Conservation (phyloP, 2,329 filamentous ascomycete species). For the Beauveria scarabaeidicola region DNA sequence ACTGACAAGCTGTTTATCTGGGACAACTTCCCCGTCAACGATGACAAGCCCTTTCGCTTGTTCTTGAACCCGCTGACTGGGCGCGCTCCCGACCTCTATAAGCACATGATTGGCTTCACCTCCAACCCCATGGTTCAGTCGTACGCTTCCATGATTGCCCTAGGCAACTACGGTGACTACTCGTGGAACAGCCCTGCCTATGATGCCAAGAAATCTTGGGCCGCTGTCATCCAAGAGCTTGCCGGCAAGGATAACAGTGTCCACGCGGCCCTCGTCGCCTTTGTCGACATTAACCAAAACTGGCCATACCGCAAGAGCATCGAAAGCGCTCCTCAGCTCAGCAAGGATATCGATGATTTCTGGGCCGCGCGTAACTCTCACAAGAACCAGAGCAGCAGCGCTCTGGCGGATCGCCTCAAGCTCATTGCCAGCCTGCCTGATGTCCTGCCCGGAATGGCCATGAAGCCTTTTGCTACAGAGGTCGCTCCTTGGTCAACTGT, state of each 20-base stretch:
- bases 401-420: conserved; percentile 5
- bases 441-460: conserved; percentile 11
- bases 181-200: conserved; percentile 12
- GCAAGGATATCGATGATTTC: conserved; percentile 12
- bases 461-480: conserved; percentile 11
- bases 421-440: conserved; percentile 6
- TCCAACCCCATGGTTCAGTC: conserved; percentile 15
- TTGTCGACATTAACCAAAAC: conserved; percentile 13
- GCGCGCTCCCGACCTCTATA: conserved; percentile 11
- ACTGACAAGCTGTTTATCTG: conserved; percentile 15
- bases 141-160: conserved; percentile 13
- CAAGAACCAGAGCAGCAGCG: background rate
- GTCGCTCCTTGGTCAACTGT: conserved; percentile 11
- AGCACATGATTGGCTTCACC: conserved; percentile 13
- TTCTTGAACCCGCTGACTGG: conserved; percentile 13
- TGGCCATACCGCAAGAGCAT: conserved; percentile 12
- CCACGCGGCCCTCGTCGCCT: conserved; percentile 6
- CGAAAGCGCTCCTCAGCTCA: conserved; percentile 11
- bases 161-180: conserved; percentile 14
- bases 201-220: conserved; percentile 1
- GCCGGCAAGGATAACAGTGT: conserved; percentile 4
- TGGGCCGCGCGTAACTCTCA: conserved; percentile 9
- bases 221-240: conserved; percentile 10
- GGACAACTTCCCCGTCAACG: conserved; percentile 16
- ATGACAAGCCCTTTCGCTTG: conserved; percentile 10